A percentile compares a stretch with the other conserved stretches of the same genome.
Evolutionary conservation across 2,329 filamentous ascomycete species (phyloP).

Genomic region (Bimuria novae-zelandiae): DNA sequence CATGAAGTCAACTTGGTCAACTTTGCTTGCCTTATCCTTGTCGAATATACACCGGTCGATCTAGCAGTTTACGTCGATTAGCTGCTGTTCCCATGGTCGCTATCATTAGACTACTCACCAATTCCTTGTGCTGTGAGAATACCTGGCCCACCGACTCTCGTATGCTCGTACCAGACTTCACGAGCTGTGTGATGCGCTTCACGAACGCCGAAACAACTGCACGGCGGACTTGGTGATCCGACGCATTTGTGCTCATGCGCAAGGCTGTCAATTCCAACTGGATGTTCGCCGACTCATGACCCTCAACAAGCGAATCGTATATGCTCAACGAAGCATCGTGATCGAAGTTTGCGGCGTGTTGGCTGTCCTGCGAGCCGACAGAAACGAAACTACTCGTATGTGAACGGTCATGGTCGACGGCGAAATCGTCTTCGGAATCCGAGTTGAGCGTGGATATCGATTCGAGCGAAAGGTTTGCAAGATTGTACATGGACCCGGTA

Average conservation of each 20-base stretch:
- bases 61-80: constrained; percentile 59
- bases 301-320: constrained; percentile 79
- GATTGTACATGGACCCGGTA: constrained; percentile 54
- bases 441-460: constrained; percentile 70
- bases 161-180: constrained; percentile 49
- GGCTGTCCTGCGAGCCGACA: constrained; percentile 66
- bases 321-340: constrained; percentile 84
- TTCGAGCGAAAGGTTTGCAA: constrained; percentile 53
- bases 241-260: constrained; percentile 88
- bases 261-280: constrained; percentile 92
- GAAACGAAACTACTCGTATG: constrained; percentile 74
- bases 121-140: constrained; percentile 59
- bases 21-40: constrained; percentile 55
- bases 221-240: constrained; percentile 83
- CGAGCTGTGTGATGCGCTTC: constrained; percentile 75
- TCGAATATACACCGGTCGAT: constrained; percentile 65
- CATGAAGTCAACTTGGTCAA: constrained; percentile 84
- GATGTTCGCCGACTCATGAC: constrained; percentile 77
- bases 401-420: constrained; percentile 59
- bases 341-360: constrained; percentile 71
- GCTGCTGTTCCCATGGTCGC: constrained; percentile 39
- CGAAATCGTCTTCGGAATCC: constrained; percentile 48
- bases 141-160: constrained; percentile 50
- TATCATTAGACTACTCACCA: constrained; percentile 36
- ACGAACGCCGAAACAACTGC: constrained; percentile 86